These are phyloP conservation scores for Candida tropicalis DNA, from an alignment of 1,139 yeast species.

Conservation along the genomic window DNA sequence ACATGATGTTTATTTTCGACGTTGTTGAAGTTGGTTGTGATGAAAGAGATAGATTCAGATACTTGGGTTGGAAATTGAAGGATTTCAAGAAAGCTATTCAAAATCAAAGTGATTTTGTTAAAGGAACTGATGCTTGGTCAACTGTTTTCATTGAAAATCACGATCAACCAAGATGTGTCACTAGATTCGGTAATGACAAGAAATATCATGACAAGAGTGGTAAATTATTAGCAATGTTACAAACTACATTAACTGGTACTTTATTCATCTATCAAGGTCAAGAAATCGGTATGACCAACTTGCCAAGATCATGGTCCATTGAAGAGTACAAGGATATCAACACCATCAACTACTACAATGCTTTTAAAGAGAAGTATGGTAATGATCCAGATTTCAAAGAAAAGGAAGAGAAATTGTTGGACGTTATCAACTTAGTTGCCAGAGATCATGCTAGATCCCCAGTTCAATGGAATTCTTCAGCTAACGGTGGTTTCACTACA, in stretches of 20 bases:
- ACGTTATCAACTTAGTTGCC: slow-evolving; percentile 39
- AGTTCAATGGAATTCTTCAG: slow-evolving; percentile 55
- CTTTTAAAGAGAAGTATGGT: slow-evolving; percentile 33
- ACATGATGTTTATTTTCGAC: slow-evolving; percentile 54
- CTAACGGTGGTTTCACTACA: slow-evolving; percentile 51
- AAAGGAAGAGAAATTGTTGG: slow-evolving; percentile 31
- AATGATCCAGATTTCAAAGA: slow-evolving; percentile 30
- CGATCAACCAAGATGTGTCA: slow-evolving; percentile 56
- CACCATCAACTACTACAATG: slow-evolving; percentile 44
- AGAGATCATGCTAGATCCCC: slow-evolving; percentile 64
- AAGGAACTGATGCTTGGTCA: slow-evolving; percentile 62
- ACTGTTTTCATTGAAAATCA: slow-evolving; percentile 60
- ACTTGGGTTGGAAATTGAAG: slow-evolving; percentile 34
- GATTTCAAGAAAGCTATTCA: slow-evolving; percentile 48
- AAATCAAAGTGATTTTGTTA: slow-evolving; percentile 38
- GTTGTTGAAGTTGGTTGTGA: slow-evolving; percentile 47
- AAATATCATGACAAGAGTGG: slow-evolving; percentile 40
- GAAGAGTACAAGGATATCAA: slow-evolving; percentile 55
- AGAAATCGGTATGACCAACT: slow-evolving; percentile 59
- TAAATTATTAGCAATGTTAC: slow-evolving; percentile 51
- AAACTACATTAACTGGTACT: slow-evolving; percentile 55
- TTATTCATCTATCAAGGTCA: slow-evolving; percentile 63
- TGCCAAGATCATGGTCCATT: slow-evolving; percentile 48
- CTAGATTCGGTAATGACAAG: slow-evolving; percentile 52
- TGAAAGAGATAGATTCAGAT: slow-evolving; percentile 34